Conservation (phyloP, 495 filamentous ascomycete genomes). For the Hypoxylon intermedium region DNA sequence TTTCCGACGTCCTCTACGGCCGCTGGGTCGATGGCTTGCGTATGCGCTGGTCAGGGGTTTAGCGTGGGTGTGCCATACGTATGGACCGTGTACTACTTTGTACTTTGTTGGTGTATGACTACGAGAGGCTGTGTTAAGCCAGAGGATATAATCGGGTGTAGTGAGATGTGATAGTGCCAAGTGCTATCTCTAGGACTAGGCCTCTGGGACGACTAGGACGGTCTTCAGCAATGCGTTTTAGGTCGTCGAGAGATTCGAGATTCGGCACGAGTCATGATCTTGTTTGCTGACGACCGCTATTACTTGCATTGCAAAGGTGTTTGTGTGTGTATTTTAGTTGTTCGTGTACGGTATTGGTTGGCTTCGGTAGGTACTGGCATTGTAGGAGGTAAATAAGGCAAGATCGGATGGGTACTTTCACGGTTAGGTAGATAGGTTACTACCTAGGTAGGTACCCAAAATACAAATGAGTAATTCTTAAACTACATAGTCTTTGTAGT, state of each 20-base stretch:
- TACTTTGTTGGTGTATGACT: constrained; percentile 12
- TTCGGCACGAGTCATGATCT: constrained; percentile 4
- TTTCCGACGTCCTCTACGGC: constrained; percentile 88
- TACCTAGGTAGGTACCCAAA: not conserved
- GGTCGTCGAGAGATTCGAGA: not conserved
- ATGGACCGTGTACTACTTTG: constrained; percentile 57
- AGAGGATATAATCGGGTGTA: constrained; percentile 7
- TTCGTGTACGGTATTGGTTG: too few species aligned
- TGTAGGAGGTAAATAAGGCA: constrained; percentile 15
- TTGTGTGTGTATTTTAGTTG: constrained; percentile 5
- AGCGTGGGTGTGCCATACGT: too few species aligned
- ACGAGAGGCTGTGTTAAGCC: not conserved
- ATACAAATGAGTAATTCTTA: not conserved
- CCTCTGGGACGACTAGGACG: too few species aligned
- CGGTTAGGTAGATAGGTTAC: constrained; percentile 3
- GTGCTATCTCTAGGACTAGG: too few species aligned
- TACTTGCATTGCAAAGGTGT: constrained; percentile 34
- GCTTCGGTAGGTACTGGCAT: too few species aligned
- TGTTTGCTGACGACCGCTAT: not conserved
- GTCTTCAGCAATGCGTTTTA: not conserved
- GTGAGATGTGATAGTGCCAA: too few species aligned
- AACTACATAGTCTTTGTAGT: not conserved
- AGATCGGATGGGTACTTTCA: not conserved
- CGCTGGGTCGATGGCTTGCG: constrained; percentile 88
- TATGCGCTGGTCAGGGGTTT: too few species aligned